phyloP scores from a whole-genome alignment of 225 moss, liverwort and hornwort species.

The Physcomitrellopsis africana region DNA sequence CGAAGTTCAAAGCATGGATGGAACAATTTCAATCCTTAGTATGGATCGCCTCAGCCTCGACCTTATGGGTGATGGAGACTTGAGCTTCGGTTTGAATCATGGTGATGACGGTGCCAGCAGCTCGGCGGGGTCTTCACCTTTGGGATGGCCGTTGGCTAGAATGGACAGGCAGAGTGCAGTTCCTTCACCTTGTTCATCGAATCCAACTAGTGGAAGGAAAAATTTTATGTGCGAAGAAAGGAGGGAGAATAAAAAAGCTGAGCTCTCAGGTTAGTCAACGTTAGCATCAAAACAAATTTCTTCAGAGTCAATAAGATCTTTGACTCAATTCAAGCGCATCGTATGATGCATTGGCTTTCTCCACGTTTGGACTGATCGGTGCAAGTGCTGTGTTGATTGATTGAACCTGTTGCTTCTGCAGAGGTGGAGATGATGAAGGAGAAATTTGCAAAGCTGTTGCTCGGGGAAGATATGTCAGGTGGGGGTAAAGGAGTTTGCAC shows the following conservation, averaged over 20 bases:
- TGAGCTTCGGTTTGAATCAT: constrained; percentile 69
- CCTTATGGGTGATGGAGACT: constrained; percentile 80
- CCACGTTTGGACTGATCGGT: constrained; percentile 1
- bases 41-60: constrained; percentile 86
- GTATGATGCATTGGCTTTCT: background rate
- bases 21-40: constrained; percentile 83
- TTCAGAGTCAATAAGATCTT: background rate
- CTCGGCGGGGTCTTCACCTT: constrained; percentile 86
- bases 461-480: constrained; percentile 99
- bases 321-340: background rate
- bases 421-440: constrained; percentile 99
- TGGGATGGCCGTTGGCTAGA: constrained; percentile 93
- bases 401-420: constrained; percentile 33
- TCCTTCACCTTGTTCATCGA: constrained; percentile 79
- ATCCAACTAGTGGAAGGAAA: constrained; percentile 68
- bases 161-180: constrained; percentile 71
- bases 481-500: constrained; percentile 96
- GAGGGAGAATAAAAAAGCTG: constrained; percentile 80
- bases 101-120: constrained; percentile 82
- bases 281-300: background rate
- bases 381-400: constrained; percentile 28
- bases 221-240: constrained; percentile 91
- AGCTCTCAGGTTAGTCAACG: constrained; percentile 73
- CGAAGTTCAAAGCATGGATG: constrained; percentile 83
- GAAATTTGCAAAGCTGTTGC: constrained; percentile 93